Evolutionary conservation across 1,284 basidiomycete species (phyloP).

Genomic region (Boletus holoroseus): DNA sequence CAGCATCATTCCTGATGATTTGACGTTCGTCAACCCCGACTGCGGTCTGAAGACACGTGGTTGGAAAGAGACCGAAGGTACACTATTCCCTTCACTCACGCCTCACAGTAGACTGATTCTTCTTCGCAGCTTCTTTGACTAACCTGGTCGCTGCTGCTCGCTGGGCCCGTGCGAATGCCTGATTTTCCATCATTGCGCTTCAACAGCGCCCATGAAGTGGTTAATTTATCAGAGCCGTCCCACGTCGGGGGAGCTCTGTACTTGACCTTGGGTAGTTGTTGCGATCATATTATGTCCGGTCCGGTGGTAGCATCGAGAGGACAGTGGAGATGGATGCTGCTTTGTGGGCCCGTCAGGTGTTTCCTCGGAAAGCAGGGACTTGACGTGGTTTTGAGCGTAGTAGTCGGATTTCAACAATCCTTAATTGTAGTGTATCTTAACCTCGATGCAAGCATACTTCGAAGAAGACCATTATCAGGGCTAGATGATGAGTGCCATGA

Average conservation of each 20-base stretch:
- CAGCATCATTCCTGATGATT: constrained; percentile 68
- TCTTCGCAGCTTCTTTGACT: constrained; percentile 55
- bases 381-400: constrained; percentile 38
- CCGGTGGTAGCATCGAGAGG: constrained; percentile 21
- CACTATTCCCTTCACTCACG: constrained; percentile 2
- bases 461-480: too few species aligned
- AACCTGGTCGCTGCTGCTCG: constrained; percentile 89
- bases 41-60: constrained; percentile 91
- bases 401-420: constrained; percentile 63
- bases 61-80: constrained; percentile 90
- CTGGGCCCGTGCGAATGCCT: constrained; percentile 82
- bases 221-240: constrained; percentile 40
- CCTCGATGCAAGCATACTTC: constrained; percentile 8
- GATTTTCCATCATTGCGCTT: constrained; percentile 64
- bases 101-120: constrained; percentile 8
- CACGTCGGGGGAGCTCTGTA: constrained; percentile 13
- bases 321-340: constrained; percentile 14
- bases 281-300: constrained; percentile 31
- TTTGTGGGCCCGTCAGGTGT: constrained; percentile 37
- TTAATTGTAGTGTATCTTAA: constrained; percentile 31
- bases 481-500: not conserved
- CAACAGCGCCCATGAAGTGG: constrained; percentile 73
- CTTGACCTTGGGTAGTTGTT: constrained; percentile 47
- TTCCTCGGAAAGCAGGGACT: constrained; percentile 38
- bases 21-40: constrained; percentile 93